Percentiles rank a stretch among this genome's conserved stretches.
These are phyloP conservation scores for Pyricularia pennisetigena DNA, from an alignment of 2,329 filamentous ascomycete genomes.

Conservation along the genomic window DNA sequence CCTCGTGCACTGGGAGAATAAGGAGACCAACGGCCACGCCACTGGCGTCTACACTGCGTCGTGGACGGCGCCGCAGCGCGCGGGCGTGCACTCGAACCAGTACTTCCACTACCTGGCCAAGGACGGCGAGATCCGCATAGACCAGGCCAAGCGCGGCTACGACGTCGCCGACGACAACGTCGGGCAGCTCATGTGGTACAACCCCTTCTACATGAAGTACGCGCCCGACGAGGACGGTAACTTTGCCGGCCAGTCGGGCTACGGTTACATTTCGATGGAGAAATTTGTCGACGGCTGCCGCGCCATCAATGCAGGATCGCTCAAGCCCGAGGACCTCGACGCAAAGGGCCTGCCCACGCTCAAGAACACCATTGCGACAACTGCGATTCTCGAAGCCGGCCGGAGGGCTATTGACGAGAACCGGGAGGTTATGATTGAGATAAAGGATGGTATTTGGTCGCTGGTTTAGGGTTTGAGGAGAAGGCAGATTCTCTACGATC, in stretches of 20 bases:
- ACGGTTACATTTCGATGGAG: conserved; percentile 90
- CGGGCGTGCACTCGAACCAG: conserved; percentile 93
- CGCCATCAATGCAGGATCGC: conserved; percentile 62
- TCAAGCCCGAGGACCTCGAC: conserved; percentile 69
- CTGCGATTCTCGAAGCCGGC: conserved; percentile 83
- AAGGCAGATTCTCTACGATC: not conserved
- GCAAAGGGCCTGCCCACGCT: conserved; percentile 74
- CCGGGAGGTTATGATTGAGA: conserved; percentile 64
- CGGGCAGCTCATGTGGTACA: conserved; percentile 71
- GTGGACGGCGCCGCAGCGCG: conserved; percentile 88
- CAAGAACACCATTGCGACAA: conserved; percentile 82
- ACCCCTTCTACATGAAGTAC: conserved; percentile 94
- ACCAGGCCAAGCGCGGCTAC: conserved; percentile 87
- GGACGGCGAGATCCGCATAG: conserved; percentile 76
- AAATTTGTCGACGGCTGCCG: conserved; percentile 89
- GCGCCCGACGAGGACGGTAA: conserved; percentile 92
- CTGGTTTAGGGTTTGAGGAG: conserved; percentile 34
- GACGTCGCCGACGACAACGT: conserved; percentile 78
- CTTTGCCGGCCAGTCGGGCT: conserved; percentile 83
- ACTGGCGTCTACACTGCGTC: conserved; percentile 89
- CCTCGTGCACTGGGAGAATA: conserved; percentile 79
- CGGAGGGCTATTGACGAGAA: conserved; percentile 76
- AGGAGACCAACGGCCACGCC: conserved; percentile 56
- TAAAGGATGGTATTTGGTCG: conserved; percentile 57
- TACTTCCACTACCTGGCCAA: conserved; percentile 92